These are phyloP conservation scores for Candida nonsorbophila DNA, from an alignment of 805 yeast genomes.

Conservation along the genomic window DNA sequence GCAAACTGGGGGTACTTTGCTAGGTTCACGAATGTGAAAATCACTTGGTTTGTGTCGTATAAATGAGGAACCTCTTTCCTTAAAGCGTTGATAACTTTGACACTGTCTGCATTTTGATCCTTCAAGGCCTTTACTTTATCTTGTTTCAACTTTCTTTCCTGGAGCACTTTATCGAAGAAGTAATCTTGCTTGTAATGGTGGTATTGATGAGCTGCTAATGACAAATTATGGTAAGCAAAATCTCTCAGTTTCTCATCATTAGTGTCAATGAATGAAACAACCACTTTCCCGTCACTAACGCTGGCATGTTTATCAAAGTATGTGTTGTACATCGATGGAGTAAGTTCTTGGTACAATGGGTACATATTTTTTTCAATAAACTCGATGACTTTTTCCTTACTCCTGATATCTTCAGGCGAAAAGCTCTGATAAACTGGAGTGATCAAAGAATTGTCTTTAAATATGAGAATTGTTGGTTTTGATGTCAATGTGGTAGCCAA, in stretches of 20 bases:
- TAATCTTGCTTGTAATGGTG: slow-evolving; percentile 37
- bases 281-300: slow-evolving; percentile 35
- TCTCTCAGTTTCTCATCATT: slow-evolving; percentile 25
- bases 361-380: slow-evolving; percentile 46
- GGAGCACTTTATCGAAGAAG: slow-evolving; percentile 27
- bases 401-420: slow-evolving; percentile 60
- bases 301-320: slow-evolving; percentile 29
- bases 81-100: slow-evolving; percentile 42
- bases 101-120: slow-evolving; percentile 36
- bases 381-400: slow-evolving; percentile 37
- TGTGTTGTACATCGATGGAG: slow-evolving; percentile 25
- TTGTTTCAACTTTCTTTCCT: slow-evolving; percentile 31
- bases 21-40: slow-evolving; percentile 50
- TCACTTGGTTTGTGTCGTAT: slow-evolving; percentile 35
- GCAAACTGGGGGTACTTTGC: slow-evolving; percentile 26
- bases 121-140: slow-evolving; percentile 36
- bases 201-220: slow-evolving; percentile 46
- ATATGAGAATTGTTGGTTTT: slow-evolving; percentile 56
- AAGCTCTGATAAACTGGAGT: slow-evolving; percentile 54
- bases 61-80: slow-evolving; percentile 45
- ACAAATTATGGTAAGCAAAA: slow-evolving; percentile 30
- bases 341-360: slow-evolving; percentile 52
- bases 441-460: slow-evolving; percentile 51
- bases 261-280: slow-evolving; percentile 45
- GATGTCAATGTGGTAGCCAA: slow-evolving; percentile 51